Conservation (phyloP, 441 rosid genomes). For the Omphalea diandra region DNA sequence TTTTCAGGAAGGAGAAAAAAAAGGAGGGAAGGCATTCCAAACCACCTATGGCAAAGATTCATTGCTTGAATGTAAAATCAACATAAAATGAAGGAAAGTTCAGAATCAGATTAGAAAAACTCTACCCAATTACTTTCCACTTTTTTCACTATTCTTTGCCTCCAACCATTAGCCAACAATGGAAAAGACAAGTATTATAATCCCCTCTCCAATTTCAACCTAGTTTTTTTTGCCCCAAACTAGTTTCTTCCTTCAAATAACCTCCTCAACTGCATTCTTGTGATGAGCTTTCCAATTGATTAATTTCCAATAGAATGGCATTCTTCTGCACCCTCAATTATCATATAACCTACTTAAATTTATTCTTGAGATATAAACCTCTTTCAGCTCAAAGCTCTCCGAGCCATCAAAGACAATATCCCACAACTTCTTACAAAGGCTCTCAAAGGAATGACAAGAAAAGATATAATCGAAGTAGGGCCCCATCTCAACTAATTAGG, state of each 20-base stretch:
- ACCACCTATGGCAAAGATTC: neutral
- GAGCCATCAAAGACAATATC: neutral
- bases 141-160: neutral
- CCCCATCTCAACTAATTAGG: neutral
- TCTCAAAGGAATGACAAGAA: neutral
- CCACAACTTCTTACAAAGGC: neutral
- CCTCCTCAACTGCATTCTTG: neutral
- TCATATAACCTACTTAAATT: neutral
- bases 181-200: neutral
- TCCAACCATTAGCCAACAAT: neutral
- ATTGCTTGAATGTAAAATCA: neutral
- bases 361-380: neutral
- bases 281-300: neutral
- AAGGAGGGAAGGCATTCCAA: neutral
- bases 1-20: neutral
- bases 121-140: neutral
- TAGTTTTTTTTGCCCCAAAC: neutral
- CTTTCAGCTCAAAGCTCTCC: neutral
- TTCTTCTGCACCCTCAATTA: neutral
- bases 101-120: neutral
- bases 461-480: too few relatives aligned
- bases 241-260: neutral
- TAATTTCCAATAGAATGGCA: neutral
- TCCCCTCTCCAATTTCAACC: neutral
- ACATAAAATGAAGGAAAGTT: neutral